Evolutionary conservation across 208 protist genomes (phyloP), one percentile per base, ranked within the genome.

Genomic region (Crithidia mellificae): DNA sequence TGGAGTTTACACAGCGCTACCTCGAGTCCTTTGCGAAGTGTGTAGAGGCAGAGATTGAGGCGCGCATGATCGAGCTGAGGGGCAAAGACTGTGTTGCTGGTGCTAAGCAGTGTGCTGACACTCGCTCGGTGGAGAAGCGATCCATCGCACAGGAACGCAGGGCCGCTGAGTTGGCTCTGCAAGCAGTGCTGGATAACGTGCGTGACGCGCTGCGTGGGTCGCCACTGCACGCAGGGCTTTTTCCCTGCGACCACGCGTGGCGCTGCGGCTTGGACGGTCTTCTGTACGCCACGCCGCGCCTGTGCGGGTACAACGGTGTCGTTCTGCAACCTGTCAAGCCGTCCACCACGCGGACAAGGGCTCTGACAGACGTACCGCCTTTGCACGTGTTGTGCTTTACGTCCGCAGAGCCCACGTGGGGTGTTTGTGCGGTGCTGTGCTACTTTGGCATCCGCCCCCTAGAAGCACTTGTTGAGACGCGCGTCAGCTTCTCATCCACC

Each of bases 271-370:
- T 68, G 3, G 83, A 85, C 39, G 84, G 79, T 2, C 51, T 94
- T 7, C 84, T 90, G 55, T 86, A 78, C 47, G 78, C 77, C 39
- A 74, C 84, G 30, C 74, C 78, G 19, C 65, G 72, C 15, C 85
- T 83, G 53, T 86, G 75, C 55, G 72, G 68, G 32, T 78, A 74
- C 64, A 34, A 50, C 24, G 68, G 67, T 12, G 63, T 61, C n/a
- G n/a, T n/a, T n/a, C n/a, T n/a, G n/a, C n/a, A n/a, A 5, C n/a
- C 77, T 44, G 41, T 73, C 8, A 43, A 25, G 6, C 44, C 34
- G 34, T 38, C 5, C 11, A 38, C 34, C 30, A n/a, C 15, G 41
- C 8, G 8, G 22, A 51, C 41, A 4, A 20, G 25, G 29, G 2
- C 39, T 12, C 15, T n/a, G n/a, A n/a, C n/a, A 38, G 34, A 27